Percentiles rank a stretch among this genome's conserved stretches.
These are phyloP conservation scores for Biscutella laevigata DNA, from an alignment of 441 rosid species.

Conservation along the genomic window DNA sequence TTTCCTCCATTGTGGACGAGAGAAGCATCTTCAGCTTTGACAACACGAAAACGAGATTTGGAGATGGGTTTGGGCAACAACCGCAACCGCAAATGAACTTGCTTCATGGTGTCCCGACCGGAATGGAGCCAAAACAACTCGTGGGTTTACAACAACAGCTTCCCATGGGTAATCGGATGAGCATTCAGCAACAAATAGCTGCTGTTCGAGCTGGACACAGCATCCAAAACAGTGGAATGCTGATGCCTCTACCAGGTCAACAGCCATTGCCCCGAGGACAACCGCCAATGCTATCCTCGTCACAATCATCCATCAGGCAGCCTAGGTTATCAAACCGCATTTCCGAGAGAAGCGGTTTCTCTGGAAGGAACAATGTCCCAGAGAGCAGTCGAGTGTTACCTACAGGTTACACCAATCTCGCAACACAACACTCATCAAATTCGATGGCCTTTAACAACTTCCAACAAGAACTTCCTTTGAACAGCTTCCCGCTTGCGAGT, in stretches of 20 bases:
- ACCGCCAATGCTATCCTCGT: neutral
- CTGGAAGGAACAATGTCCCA: conserved; percentile 38
- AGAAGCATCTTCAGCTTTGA: conserved; percentile 80
- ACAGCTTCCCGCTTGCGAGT: conserved; percentile 49
- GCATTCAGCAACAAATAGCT: conserved; percentile 34
- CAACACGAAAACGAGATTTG: conserved; percentile 57
- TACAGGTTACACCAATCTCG: conserved; percentile 34
- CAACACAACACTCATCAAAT: conserved; percentile 47
- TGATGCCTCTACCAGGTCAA: conserved; percentile 56
- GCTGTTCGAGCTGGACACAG: conserved; percentile 42
- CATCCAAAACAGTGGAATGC: conserved; percentile 39
- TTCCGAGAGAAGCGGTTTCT: conserved; percentile 24
- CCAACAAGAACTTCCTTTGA: conserved; percentile 39
- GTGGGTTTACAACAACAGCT: conserved; percentile 57
- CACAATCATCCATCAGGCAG: conserved; percentile 21
- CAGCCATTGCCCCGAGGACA: conserved; percentile 22
- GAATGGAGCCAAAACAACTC: too few relatives aligned
- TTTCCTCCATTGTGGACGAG: conserved; percentile 50
- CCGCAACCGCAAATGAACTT: conserved; percentile 63
- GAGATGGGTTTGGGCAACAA: conserved; percentile 54
- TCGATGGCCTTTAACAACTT: conserved; percentile 45
- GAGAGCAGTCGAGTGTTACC: conserved; percentile 50
- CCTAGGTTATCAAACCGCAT: conserved; percentile 16
- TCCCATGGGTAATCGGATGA: conserved; percentile 24
- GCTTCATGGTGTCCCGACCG: conserved; percentile 89